Evolutionary conservation across 108 stramenopile genomes (phyloP).

Genomic region (Cyclotella atomus): DNA sequence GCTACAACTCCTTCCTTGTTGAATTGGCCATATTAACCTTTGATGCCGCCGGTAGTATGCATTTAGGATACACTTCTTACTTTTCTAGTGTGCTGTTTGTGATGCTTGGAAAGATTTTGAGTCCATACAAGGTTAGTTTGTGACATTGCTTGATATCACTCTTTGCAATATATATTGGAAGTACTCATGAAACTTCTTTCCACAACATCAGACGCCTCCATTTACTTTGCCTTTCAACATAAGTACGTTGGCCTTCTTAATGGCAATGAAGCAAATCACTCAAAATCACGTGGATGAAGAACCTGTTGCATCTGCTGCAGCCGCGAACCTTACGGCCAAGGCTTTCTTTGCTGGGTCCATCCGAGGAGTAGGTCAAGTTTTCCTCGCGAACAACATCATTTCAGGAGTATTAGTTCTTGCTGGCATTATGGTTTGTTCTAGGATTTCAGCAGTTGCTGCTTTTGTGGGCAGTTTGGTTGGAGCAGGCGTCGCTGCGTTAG

Average conservation of each 20-base stretch:
- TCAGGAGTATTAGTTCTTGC: not conserved
- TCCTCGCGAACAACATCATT: too few species aligned
- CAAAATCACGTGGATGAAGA: not conserved
- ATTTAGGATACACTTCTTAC: too few species aligned
- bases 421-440: not conserved
- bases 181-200: too few species aligned
- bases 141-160: too few species aligned
- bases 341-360: constrained; percentile 46
- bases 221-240: constrained; percentile 54
- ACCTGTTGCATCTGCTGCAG: not conserved
- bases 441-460: too few species aligned
- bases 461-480: too few species aligned
- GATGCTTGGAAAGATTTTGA: constrained; percentile 33
- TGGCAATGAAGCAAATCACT: constrained; percentile 22
- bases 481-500: too few species aligned
- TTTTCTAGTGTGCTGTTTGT: constrained; percentile 25
- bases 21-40: constrained; percentile 52
- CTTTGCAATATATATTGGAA: too few species aligned
- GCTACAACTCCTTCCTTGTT: constrained; percentile 48
- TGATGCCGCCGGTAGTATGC: too few species aligned
- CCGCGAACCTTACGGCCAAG: constrained; percentile 10
- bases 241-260: constrained; percentile 26
- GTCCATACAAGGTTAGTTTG: constrained; percentile 49
- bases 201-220: constrained; percentile 46
- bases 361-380: constrained; percentile 52